These are phyloP conservation scores for Aspergillus steynii DNA, from an alignment of 495 filamentous ascomycete species.

Conservation along the genomic window DNA sequence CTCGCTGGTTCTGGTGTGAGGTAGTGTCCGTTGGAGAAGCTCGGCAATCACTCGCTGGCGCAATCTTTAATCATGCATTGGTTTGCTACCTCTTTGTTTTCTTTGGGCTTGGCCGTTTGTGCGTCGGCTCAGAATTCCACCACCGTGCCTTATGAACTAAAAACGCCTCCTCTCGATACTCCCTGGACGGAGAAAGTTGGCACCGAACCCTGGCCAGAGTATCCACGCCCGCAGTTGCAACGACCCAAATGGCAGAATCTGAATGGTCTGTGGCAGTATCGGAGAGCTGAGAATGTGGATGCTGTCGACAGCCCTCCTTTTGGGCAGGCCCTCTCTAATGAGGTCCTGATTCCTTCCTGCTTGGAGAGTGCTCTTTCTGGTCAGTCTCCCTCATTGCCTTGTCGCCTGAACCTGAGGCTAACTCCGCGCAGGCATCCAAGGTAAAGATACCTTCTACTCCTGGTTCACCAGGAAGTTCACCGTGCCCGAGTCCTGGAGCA, in stretches of 20 bases:
- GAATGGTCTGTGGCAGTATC: slow-evolving; percentile 69
- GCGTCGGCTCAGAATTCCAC: neutral
- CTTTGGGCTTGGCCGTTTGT: neutral
- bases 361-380: slow-evolving; percentile 58
- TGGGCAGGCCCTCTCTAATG: slow-evolving; percentile 38
- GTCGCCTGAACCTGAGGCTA: neutral
- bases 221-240: slow-evolving; percentile 62
- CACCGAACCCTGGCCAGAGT: slow-evolving; percentile 65
- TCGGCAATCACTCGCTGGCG: neutral
- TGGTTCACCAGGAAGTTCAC: slow-evolving; percentile 62
- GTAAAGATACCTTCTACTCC: slow-evolving; percentile 48
- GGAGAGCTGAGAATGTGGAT: slow-evolving; percentile 40
- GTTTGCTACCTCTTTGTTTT: neutral
- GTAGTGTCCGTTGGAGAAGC: neutral
- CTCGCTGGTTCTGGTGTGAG: neutral
- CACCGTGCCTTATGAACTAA: slow-evolving; percentile 23
- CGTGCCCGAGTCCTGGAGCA: slow-evolving; percentile 49
- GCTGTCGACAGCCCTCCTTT: slow-evolving; percentile 45
- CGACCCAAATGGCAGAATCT: slow-evolving; percentile 61
- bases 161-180: slow-evolving; percentile 54
- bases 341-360: slow-evolving; percentile 65
- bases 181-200: slow-evolving; percentile 63
- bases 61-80: neutral
- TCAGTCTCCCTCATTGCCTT: slow-evolving; percentile 17
- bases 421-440: slow-evolving; percentile 49